Percentiles rank a stretch among this genome's conserved stretches.
Evolutionary conservation across 208 protist species (phyloP).

Genomic region (Leishmania tarentolae): DNA sequence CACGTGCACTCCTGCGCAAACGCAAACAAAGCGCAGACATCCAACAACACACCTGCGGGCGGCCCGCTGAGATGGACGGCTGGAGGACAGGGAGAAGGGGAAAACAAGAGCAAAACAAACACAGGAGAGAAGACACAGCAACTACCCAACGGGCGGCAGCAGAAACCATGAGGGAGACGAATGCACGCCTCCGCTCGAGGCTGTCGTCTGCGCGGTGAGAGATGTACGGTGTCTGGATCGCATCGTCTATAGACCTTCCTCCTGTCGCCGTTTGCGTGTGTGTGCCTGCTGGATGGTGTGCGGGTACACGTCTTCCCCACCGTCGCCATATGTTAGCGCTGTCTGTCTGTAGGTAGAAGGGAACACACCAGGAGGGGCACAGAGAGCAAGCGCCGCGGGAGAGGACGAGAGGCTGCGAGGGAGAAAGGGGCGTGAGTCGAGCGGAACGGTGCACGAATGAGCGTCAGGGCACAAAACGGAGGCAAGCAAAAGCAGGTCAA

Average conservation of each 20-base stretch:
- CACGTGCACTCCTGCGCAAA: not conserved
- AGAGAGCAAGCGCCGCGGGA: not conserved
- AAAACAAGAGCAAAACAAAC: no score
- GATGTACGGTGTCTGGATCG: not conserved
- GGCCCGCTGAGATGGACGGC: not conserved
- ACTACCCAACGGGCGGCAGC: no score
- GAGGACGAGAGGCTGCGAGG: not conserved
- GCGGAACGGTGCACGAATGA: not conserved
- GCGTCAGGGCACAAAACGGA: not conserved
- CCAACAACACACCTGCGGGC: not conserved
- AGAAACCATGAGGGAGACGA: no score
- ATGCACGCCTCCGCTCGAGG: no score
- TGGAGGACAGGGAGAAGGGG: not conserved
- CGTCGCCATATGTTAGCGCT: not conserved
- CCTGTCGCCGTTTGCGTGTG: not conserved
- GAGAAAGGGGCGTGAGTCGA: not conserved
- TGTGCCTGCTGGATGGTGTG: not conserved
- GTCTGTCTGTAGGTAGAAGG: not conserved
- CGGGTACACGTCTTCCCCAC: not conserved
- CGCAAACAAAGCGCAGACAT: not conserved
- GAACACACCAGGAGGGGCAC: not conserved
- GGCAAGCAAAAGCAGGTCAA: no score
- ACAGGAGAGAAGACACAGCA: no score
- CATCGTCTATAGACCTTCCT: not conserved
- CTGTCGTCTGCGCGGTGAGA: no score